Evolutionary conservation across 148 eudicot species (phyloP).

Genomic region (Amaranthus cruentus): DNA sequence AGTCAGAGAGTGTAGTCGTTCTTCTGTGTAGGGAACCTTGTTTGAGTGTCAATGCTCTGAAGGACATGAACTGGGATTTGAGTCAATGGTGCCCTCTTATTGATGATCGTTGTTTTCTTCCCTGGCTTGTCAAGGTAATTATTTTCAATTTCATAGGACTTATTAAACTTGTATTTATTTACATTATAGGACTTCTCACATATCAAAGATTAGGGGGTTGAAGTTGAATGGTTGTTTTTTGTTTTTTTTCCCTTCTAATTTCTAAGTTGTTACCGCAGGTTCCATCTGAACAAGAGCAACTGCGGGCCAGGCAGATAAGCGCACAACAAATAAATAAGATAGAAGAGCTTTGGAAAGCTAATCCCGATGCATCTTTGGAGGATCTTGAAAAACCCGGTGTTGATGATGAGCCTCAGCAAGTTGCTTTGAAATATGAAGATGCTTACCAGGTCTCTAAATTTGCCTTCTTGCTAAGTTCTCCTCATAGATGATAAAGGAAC

Average conservation of each 20-base stretch:
- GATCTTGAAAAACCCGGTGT: constrained; percentile 99
- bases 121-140: constrained; percentile 94
- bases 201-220: neutral
- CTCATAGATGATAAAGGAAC: neutral
- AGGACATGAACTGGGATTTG: constrained; percentile 99
- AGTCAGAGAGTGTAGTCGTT: constrained; percentile 95
- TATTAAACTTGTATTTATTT: no score
- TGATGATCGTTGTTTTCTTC: constrained; percentile 96
- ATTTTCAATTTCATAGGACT: neutral
- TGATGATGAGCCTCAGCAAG: constrained; percentile 99
- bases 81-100: constrained; percentile 99
- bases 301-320: constrained; percentile 97
- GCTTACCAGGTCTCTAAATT: constrained; percentile 71
- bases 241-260: neutral
- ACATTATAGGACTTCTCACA: no score
- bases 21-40: constrained; percentile 98
- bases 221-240: neutral
- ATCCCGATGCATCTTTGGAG: constrained; percentile 95
- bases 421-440: constrained; percentile 89
- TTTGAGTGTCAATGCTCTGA: constrained; percentile 78
- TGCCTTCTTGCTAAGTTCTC: neutral
- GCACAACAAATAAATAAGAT: constrained; percentile 98
- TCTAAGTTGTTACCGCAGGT: constrained; percentile 40
- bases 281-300: constrained; percentile 97
- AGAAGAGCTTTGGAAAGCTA: constrained; percentile 97